phyloP scores from a whole-genome alignment of 1,284 basidiomycete species.

The Papiliotrema fonsecae region DNA sequence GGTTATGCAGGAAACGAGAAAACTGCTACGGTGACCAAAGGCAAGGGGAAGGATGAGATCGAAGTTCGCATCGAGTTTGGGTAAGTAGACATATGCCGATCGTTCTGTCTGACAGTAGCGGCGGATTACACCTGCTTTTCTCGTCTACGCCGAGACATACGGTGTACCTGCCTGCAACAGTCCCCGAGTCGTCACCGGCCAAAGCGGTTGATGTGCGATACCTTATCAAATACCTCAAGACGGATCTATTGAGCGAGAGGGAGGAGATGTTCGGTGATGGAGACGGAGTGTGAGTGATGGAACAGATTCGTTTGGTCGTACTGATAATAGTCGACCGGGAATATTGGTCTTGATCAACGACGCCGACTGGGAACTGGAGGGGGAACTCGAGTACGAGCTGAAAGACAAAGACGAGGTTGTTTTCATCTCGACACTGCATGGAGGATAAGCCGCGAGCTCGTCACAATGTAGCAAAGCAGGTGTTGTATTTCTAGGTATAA shows the following conservation, averaged over 20 bases:
- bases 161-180: conserved; percentile 56
- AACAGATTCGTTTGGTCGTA: conserved; percentile 2
- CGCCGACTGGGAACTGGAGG: conserved; percentile 96
- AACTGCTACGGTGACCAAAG: neutral
- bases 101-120: conserved; percentile 47
- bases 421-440: conserved; percentile 94
- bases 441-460: conserved; percentile 69
- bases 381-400: conserved; percentile 81
- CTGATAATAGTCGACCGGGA: conserved; percentile 72
- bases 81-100: conserved; percentile 24
- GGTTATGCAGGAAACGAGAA: conserved; percentile 14
- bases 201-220: conserved; percentile 63
- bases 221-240: conserved; percentile 73
- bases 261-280: conserved; percentile 86
- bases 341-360: conserved; percentile 95
- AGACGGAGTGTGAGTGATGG: conserved; percentile 69
- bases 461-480: too few species aligned
- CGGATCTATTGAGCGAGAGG: conserved; percentile 74
- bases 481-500: too few species aligned
- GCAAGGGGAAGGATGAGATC: conserved; percentile 20
- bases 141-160: conserved; percentile 61
- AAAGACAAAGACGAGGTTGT: conserved; percentile 82
- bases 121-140: conserved; percentile 81
- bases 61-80: conserved; percentile 46
- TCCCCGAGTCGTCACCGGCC: conserved; percentile 38